These are phyloP conservation scores for Crotalaria pallida DNA, from an alignment of 306 rosid genomes.

Conservation along the genomic window DNA sequence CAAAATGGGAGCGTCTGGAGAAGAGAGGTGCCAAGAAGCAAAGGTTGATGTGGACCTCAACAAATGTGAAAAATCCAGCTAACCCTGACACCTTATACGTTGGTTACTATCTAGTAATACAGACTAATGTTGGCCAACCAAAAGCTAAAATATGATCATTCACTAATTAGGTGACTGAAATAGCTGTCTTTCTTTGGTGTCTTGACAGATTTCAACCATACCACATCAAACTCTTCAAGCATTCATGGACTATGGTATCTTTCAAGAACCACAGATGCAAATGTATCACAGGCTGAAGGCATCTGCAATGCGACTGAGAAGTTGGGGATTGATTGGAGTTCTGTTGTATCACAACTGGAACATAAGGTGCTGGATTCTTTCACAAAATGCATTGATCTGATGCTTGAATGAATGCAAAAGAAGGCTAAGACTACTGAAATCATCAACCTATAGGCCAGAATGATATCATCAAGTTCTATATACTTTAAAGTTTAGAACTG, in stretches of 20 bases:
- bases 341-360: conserved; percentile 63
- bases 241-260: conserved; percentile 76
- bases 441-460: conserved; percentile 1
- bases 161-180: neutral
- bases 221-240: conserved; percentile 85
- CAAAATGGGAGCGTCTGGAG: conserved; percentile 75
- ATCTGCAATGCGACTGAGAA: conserved; percentile 73
- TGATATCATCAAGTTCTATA: too few relatives aligned
- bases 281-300: conserved; percentile 63
- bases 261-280: conserved; percentile 70
- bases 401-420: conserved; percentile 15
- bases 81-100: conserved; percentile 34
- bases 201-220: conserved; percentile 71
- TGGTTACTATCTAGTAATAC: conserved; percentile 12
- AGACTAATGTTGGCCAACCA: neutral
- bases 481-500: neutral
- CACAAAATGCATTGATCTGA: conserved; percentile 23
- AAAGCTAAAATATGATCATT: neutral
- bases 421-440: conserved; percentile 10
- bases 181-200: conserved; percentile 1
- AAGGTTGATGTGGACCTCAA: conserved; percentile 41
- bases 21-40: conserved; percentile 87
- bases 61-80: conserved; percentile 30
- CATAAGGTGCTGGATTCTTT: conserved; percentile 31
- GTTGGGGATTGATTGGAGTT: conserved; percentile 72